A percentile compares a stretch with the other conserved stretches of the same genome.
These are phyloP conservation scores for Bipolaris oryzae DNA, from an alignment of 2,329 filamentous ascomycete genomes.

Conservation along the genomic window DNA sequence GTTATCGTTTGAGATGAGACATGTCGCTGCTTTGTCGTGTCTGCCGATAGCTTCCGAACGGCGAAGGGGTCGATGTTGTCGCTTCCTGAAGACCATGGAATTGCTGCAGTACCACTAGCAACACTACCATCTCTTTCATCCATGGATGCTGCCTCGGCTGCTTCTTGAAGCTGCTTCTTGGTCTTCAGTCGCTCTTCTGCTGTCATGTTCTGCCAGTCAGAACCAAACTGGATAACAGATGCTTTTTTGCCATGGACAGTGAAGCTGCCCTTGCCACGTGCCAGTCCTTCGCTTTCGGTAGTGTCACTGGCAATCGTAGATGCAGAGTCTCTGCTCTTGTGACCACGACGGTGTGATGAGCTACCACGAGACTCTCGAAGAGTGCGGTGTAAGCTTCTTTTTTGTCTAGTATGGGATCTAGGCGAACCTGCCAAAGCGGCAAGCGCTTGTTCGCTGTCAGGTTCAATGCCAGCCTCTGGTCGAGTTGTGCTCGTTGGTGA, in stretches of 20 bases:
- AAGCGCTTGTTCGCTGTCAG: slow-evolving; percentile 37
- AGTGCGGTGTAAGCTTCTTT: slow-evolving; percentile 87
- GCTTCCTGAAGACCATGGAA: slow-evolving; percentile 25
- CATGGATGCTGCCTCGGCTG: slow-evolving; percentile 30
- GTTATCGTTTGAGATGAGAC: slow-evolving; percentile 46
- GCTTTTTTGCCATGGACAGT: slow-evolving; percentile 98
- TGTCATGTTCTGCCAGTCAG: slow-evolving; percentile 74
- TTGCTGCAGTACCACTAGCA: slow-evolving; percentile 33
- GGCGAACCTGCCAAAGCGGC: slow-evolving; percentile 45
- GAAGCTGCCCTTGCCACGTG: slow-evolving; percentile 84
- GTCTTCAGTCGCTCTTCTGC: slow-evolving; percentile 49
- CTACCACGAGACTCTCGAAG: slow-evolving; percentile 77
- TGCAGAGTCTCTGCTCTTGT: slow-evolving; percentile 75
- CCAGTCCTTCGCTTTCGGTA: slow-evolving; percentile 69
- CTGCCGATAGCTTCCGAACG: slow-evolving; percentile 30
- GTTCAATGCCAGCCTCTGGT: slow-evolving; percentile 35
- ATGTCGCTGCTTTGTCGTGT: slow-evolving; percentile 43
- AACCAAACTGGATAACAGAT: slow-evolving; percentile 93
- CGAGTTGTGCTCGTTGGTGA: slow-evolving; percentile 30
- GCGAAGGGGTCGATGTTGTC: slow-evolving; percentile 30
- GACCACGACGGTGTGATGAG: slow-evolving; percentile 70
- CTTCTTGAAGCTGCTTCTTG: slow-evolving; percentile 46
- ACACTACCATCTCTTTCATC: slow-evolving; percentile 38
- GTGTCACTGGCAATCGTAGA: slow-evolving; percentile 61
- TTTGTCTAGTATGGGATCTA: slow-evolving; percentile 70